These are phyloP conservation scores for Strigomonas culicis DNA, from an alignment of 208 protist species.

Conservation along the genomic window DNA sequence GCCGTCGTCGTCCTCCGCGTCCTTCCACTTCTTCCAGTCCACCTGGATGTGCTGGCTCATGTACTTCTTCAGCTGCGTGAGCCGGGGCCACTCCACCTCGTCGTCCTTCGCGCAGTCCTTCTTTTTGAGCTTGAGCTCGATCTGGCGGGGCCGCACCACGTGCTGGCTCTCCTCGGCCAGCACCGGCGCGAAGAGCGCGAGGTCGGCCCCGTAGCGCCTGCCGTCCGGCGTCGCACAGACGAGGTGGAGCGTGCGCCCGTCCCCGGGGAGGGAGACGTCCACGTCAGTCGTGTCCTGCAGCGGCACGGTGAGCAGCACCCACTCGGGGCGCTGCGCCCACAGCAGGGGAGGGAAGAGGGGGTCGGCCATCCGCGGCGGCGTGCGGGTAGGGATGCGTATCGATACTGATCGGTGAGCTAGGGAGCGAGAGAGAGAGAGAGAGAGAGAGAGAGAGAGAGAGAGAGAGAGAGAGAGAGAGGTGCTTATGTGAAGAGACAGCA, in stretches of 20 bases:
- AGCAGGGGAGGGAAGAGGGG: constrained; percentile 56
- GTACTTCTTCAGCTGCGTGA: constrained; percentile 63
- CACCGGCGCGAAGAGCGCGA: constrained; percentile 62
- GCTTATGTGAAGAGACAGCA: no score
- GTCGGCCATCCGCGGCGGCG: constrained; percentile 14
- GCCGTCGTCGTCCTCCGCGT: constrained; percentile 59
- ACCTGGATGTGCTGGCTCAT: constrained; percentile 61
- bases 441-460: constrained; percentile 15
- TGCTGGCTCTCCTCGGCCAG: constrained; percentile 71
- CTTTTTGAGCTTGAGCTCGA: constrained; percentile 81
- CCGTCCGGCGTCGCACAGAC: constrained; percentile 27
- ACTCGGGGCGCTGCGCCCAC: constrained; percentile 83
- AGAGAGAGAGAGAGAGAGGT: constrained; percentile 17
- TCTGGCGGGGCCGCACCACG: constrained; percentile 65
- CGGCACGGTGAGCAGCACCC: constrained; percentile 70
- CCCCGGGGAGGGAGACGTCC: constrained; percentile 47
- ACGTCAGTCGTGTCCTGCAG: constrained; percentile 76
- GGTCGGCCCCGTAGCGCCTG: constrained; percentile 38
- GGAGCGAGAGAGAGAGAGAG: background rate
- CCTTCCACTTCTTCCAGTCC: constrained; percentile 84
- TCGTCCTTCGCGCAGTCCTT: constrained; percentile 28
- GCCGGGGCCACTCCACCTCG: constrained; percentile 65
- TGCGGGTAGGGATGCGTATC: no score
- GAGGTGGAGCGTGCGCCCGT: constrained; percentile 43
- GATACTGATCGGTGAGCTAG: constrained; percentile 8